phyloP scores from a whole-genome alignment of 805 yeast genomes.

The Metschnikowia sp. region DNA sequence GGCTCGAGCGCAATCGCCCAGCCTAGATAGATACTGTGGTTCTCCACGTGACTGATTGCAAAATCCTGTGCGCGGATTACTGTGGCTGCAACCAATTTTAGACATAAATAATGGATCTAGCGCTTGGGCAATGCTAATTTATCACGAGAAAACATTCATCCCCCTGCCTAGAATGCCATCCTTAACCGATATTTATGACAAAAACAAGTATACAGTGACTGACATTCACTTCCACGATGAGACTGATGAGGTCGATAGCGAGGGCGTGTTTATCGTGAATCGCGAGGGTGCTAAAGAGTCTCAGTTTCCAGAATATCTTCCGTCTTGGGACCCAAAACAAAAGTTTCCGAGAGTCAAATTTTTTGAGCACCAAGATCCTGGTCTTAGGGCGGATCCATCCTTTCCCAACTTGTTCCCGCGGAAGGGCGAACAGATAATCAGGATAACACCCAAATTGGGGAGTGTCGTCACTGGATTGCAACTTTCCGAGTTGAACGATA shows the following conservation, averaged over 20 bases:
- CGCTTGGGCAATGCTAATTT: too few relatives aligned
- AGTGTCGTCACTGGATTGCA: slow-evolving; percentile 29
- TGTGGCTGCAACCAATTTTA: slow-evolving; percentile 7
- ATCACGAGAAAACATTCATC: not conserved
- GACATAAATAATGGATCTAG: not conserved
- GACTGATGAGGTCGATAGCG: slow-evolving; percentile 29
- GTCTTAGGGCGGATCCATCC: slow-evolving; percentile 21
- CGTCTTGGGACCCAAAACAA: slow-evolving; percentile 32
- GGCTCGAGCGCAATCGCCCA: not conserved
- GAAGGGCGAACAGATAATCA: slow-evolving; percentile 15
- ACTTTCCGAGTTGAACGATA: slow-evolving; percentile 23
- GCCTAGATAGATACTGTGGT: slow-evolving; percentile 2
- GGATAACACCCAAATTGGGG: slow-evolving; percentile 33
- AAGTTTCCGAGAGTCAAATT: slow-evolving; percentile 29
- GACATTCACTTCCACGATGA: slow-evolving; percentile 16
- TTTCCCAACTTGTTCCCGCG: slow-evolving; percentile 22
- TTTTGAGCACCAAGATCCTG: slow-evolving; percentile 29
- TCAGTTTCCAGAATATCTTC: slow-evolving; percentile 26
- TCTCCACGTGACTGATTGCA: slow-evolving; percentile 11
- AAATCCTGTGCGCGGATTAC: slow-evolving; percentile 1
- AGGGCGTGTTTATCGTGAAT: slow-evolving; percentile 28
- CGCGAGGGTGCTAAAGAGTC: slow-evolving; percentile 26
- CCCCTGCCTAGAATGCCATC: not conserved
- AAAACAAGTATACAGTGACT: slow-evolving; percentile 3
- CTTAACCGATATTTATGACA: slow-evolving; percentile 7